Conservation (phyloP, 2,329 filamentous ascomycete genomes). For the Alternaria conjuncta region DNA sequence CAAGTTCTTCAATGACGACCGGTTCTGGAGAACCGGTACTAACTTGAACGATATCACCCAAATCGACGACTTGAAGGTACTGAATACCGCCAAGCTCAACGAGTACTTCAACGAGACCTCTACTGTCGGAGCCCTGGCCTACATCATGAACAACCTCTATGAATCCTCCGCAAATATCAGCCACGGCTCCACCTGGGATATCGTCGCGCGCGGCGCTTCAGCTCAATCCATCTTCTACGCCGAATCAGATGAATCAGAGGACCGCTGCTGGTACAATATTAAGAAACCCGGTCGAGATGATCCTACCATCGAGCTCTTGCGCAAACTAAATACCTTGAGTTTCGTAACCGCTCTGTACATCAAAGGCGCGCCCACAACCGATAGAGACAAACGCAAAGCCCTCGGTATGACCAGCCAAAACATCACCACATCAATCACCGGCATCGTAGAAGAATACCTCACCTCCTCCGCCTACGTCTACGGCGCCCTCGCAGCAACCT, state of each 20-base stretch:
- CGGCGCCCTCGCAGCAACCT: constrained; percentile 37
- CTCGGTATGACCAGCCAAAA: constrained; percentile 15
- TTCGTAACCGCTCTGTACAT: constrained; percentile 26
- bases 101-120: too few relatives aligned
- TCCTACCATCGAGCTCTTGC: constrained; percentile 27
- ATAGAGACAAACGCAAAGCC: constrained; percentile 1
- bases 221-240: constrained; percentile 27
- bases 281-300: constrained; percentile 23
- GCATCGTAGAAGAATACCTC: constrained; percentile 35
- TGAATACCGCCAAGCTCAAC: too few relatives aligned
- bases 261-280: constrained; percentile 27
- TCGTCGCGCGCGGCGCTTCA: constrained; percentile 20
- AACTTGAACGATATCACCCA: constrained; percentile 11
- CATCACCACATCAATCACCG: constrained; percentile 18
- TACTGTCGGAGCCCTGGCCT: constrained; percentile 22
- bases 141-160: constrained; percentile 32
- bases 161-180: constrained; percentile 21
- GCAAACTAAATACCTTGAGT: constrained; percentile 29
- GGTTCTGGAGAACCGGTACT: too few relatives aligned
- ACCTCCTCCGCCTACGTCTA: constrained; percentile 37
- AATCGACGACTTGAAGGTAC: constrained; percentile 22
- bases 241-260: constrained; percentile 12
- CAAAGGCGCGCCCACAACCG: constrained; percentile 16
- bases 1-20: constrained; percentile 31
- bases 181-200: constrained; percentile 22